A percentile compares a stretch with the other conserved stretches of the same genome.
Conservation (phyloP, 345 rosid species). For the Bruguiera parviflora region DNA sequence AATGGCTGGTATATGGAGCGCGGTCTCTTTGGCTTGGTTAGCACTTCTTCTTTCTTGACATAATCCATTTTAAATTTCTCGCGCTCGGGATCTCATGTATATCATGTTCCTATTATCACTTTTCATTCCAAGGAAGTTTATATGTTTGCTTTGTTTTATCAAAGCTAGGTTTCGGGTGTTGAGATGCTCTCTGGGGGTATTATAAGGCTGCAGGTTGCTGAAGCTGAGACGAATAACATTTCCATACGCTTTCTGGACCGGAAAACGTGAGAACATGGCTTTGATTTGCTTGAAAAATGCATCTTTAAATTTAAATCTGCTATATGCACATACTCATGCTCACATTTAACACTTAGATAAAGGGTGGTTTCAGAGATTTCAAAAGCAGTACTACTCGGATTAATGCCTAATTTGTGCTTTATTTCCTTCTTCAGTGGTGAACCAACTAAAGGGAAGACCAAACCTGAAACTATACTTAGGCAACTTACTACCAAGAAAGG, state of each 20-base stretch:
- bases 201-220: constrained; percentile 81
- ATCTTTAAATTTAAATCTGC: neutral
- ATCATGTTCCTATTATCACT: neutral
- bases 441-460: constrained; percentile 84
- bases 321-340: neutral
- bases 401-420: constrained; percentile 10
- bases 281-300: constrained; percentile 12
- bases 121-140: neutral
- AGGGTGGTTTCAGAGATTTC: neutral
- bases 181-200: constrained; percentile 95
- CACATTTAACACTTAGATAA: too few relatives aligned
- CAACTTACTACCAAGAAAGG: constrained; percentile 97
- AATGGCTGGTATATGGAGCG: constrained; percentile 94
- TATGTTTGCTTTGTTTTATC: neutral
- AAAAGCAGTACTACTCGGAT: neutral
- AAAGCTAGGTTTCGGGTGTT: constrained; percentile 67
- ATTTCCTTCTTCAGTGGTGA: constrained; percentile 65
- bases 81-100: neutral
- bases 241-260: constrained; percentile 84
- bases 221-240: constrained; percentile 89
- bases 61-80: neutral
- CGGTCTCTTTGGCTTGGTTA: constrained; percentile 90
- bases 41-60: constrained; percentile 21
- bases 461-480: constrained; percentile 73
- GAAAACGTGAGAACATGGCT: constrained; percentile 65